Conservation (phyloP, 106 monocot species). For the Dactylorhiza incarnata region DNA sequence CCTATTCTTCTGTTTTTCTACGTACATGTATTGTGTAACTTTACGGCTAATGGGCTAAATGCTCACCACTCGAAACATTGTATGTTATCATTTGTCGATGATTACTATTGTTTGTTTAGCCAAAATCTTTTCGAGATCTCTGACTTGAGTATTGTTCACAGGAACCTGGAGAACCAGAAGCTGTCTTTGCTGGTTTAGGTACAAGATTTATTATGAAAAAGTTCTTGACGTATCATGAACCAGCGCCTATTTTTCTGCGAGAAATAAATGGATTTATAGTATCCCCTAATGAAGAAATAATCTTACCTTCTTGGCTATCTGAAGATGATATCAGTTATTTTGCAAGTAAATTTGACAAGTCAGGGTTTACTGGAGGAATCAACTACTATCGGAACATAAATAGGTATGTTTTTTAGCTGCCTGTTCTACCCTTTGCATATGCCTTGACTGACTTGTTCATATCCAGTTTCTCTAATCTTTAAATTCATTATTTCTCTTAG, state of each 20-base stretch:
- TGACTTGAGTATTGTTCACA: constrained; percentile 2
- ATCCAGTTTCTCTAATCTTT: too few species aligned
- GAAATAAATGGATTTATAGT: constrained; percentile 10
- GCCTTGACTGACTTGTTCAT: too few species aligned
- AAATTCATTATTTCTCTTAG: too few species aligned
- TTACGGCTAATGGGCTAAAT: too few species aligned
- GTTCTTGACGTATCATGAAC: constrained; percentile 34
- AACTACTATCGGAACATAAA: constrained; percentile 68
- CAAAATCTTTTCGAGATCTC: neutral
- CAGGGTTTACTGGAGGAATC: constrained; percentile 50
- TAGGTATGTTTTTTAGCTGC: constrained; percentile 24
- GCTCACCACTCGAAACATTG: too few species aligned
- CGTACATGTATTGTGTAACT: neutral
- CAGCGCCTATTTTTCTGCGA: constrained; percentile 20
- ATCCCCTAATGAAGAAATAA: constrained; percentile 14
- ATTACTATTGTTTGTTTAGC: too few species aligned
- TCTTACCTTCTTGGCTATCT: constrained; percentile 44
- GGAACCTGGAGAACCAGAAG: constrained; percentile 38
- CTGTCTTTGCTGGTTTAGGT: constrained; percentile 27
- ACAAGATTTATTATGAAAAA: constrained; percentile 28
- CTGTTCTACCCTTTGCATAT: too few species aligned
- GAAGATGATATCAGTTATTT: constrained; percentile 48
- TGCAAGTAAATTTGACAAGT: constrained; percentile 36
- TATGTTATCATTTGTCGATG: too few species aligned
- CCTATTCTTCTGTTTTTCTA: neutral